Base-by-base conservation (phyloP, 805 yeast species). In the Schwanniomyces sp. region DNA sequence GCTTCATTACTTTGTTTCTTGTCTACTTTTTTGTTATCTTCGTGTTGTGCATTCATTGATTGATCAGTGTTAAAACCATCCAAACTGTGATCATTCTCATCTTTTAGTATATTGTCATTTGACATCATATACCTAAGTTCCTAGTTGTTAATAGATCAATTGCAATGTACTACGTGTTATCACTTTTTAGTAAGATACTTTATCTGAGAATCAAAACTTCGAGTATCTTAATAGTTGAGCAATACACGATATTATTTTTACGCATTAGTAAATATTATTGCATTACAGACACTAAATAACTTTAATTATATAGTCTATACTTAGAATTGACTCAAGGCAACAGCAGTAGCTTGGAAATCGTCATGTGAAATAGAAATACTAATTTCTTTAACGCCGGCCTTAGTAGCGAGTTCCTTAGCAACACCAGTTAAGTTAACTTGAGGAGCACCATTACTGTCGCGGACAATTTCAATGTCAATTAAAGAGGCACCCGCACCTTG, bases 301-400 rank as follows among this genome's bases (percentile, higher is more conserved):
- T 40, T 5, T 24, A 16, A 48, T 30, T 32, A 12, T 27, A 32
- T 17, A 40, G 25, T 24, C 14, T 8, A 32, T 12, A 41, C 32
- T 56, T 68, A 75, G 47, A 76, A 79, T 62, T 80, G 81, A 56
- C 82, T 76, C 55, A 92, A 82, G 30, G 99, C 99, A 61, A 94
- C 97, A 9, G 99, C 98, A 53, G 96, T 94, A 37, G 97, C 89
- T 78, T 94, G 99, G 76, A 86, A 79, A 59, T 95, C 99, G 64
- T 92, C 96, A 67, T 94, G 99, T 18, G 97, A 88, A 58, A 94
- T 94, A 37, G 96, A 88, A 49, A 94, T 96, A 63, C 81, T 87
- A 52, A 94, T 86, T 29, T 71, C 67, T 67, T 76, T 79, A 51
- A 88, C 81, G 41, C 92, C 94, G 46, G 84, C 84, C 46, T 72